These are phyloP conservation scores for Poa pratensis DNA, from an alignment of 176 grass and related monocot genomes.

Conservation along the genomic window DNA sequence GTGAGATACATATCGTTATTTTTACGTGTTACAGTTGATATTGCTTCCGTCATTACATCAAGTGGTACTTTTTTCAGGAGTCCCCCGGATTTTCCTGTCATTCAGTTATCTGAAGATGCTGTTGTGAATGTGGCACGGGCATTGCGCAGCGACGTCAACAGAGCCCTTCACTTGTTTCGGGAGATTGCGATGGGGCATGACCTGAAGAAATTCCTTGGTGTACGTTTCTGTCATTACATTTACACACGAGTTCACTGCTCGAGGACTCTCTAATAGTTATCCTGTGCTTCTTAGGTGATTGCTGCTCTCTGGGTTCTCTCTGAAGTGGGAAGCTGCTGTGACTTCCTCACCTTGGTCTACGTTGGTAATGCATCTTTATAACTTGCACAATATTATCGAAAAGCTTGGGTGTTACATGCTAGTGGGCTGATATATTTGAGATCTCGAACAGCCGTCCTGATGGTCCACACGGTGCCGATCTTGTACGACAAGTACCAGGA, in stretches of 20 bases:
- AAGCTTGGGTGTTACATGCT: background rate
- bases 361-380: conserved; percentile 58
- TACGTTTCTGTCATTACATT: conserved; percentile 23
- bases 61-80: conserved; percentile 48
- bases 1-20: background rate
- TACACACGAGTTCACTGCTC: background rate
- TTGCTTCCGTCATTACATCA: background rate
- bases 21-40: background rate
- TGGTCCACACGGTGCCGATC: conserved; percentile 75
- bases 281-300: conserved; percentile 57
- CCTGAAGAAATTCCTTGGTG: conserved; percentile 76
- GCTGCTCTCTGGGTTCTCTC: conserved; percentile 80
- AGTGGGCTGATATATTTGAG: background rate
- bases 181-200: conserved; percentile 70
- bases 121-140: conserved; percentile 55
- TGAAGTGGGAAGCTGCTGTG: conserved; percentile 62
- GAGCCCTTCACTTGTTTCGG: conserved; percentile 55
- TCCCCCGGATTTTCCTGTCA: conserved; percentile 60
- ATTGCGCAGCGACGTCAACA: conserved; percentile 64
- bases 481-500: conserved; percentile 92
- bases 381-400: background rate
- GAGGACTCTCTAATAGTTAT: background rate
- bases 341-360: conserved; percentile 91
- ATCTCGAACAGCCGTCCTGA: conserved; percentile 47
- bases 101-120: conserved; percentile 73